A percentile compares a stretch with the other conserved stretches of the same genome.
Conservation (phyloP, 805 yeast species). For the Lipomyces mesembrius region DNA sequence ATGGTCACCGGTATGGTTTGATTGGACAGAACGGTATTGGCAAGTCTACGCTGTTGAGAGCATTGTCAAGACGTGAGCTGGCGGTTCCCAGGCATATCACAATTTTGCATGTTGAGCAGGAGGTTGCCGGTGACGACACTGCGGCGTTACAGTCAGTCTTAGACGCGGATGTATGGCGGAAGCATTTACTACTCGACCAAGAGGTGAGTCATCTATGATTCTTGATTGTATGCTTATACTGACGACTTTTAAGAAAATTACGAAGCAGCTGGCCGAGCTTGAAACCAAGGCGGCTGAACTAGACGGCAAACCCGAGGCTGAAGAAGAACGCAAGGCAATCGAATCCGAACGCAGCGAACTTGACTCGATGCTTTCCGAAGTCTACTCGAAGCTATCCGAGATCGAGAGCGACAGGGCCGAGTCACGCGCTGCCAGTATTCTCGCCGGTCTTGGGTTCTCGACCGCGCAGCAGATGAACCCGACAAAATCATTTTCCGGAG, state of each 20-base stretch:
- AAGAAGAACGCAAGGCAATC: slow-evolving; percentile 68
- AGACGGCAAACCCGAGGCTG: slow-evolving; percentile 40
- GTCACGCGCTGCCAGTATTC: slow-evolving; percentile 91
- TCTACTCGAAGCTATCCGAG: slow-evolving; percentile 79
- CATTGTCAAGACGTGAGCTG: slow-evolving; percentile 90
- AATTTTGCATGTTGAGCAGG: slow-evolving; percentile 96
- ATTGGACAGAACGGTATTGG: slow-evolving; percentile 99
- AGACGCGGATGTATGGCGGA: slow-evolving; percentile 99
- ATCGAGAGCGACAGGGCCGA: slow-evolving; percentile 99
- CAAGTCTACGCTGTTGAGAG: slow-evolving; percentile 90
- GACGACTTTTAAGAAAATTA: slow-evolving; percentile 41
- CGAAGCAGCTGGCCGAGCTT: slow-evolving; percentile 75
- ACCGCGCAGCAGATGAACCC: slow-evolving; percentile 80
- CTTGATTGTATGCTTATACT: background rate
- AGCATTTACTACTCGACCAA: slow-evolving; percentile 81
- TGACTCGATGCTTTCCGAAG: slow-evolving; percentile 74
- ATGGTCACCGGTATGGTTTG: slow-evolving; percentile 94
- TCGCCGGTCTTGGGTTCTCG: slow-evolving; percentile 92
- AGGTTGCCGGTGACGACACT: slow-evolving; percentile 90
- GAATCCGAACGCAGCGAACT: slow-evolving; percentile 91
- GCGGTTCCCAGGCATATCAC: slow-evolving; percentile 95
- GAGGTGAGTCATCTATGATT: slow-evolving; percentile 26
- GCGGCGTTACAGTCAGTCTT: slow-evolving; percentile 91
- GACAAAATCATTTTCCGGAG: slow-evolving; percentile 95
- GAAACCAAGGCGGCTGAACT: slow-evolving; percentile 66